Evolutionary conservation across 768 basidiomycete species (phyloP).

Genomic region (Hydnum rufescens): DNA sequence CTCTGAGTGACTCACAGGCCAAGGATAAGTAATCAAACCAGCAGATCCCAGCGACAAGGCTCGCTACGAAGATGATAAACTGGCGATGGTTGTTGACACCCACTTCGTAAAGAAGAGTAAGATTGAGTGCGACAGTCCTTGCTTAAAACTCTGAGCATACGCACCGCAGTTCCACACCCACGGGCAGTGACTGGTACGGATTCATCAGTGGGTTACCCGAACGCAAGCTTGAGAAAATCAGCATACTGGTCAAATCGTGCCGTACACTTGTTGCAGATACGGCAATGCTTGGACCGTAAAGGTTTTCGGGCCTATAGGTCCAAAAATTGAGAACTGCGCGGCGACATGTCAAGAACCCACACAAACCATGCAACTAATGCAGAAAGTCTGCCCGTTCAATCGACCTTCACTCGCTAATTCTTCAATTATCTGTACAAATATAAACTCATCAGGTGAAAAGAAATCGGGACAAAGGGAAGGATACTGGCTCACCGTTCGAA

Average conservation of each 20-base stretch:
- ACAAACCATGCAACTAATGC: constrained; percentile 81
- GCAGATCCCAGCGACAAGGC: constrained; percentile 62
- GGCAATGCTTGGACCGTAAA: constrained; percentile 86
- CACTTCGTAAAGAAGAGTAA: constrained; percentile 28
- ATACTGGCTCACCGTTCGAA: constrained; percentile 49
- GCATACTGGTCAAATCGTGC: constrained; percentile 86
- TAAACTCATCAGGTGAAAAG: neutral
- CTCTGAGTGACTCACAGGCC: constrained; percentile 54
- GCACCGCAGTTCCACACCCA: constrained; percentile 98
- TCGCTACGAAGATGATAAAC: constrained; percentile 80
- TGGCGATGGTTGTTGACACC: constrained; percentile 89
- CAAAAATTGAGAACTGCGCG: neutral
- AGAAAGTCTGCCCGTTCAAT: constrained; percentile 91
- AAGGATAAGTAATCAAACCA: constrained; percentile 72
- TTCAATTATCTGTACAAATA: constrained; percentile 55
- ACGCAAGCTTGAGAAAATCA: no score
- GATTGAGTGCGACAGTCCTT: constrained; percentile 3
- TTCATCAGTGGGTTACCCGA: neutral
- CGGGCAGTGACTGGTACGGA: constrained; percentile 61
- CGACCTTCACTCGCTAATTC: constrained; percentile 73
- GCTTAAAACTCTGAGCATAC: constrained; percentile 15
- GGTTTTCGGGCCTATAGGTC: constrained; percentile 55
- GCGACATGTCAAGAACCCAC: neutral
- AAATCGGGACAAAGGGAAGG: neutral
- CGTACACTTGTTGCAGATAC: constrained; percentile 75